Percentiles rank a stretch among this genome's conserved stretches.
These are phyloP conservation scores for Alternaria atra DNA, from an alignment of 2,329 filamentous ascomycete genomes.

Conservation along the genomic window DNA sequence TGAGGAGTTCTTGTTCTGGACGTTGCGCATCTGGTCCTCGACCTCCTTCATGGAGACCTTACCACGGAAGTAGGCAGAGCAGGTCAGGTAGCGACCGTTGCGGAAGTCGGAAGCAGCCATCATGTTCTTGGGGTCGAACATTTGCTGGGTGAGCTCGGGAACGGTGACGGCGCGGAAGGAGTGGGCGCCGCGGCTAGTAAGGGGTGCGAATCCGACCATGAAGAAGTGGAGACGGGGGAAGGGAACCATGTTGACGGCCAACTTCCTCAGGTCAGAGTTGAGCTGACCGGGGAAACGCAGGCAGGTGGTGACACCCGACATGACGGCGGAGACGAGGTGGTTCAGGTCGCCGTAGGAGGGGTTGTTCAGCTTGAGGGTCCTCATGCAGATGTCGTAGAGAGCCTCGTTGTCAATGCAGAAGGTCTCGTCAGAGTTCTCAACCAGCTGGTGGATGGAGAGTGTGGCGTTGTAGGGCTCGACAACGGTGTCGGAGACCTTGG, in stretches of 20 bases:
- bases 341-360: conserved; percentile 99
- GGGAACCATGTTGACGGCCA: conserved; percentile 99
- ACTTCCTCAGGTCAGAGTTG: conserved; percentile 99
- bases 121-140: conserved; percentile 99
- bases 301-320: conserved; percentile 99
- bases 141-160: conserved; percentile 98
- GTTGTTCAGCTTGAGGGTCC: conserved; percentile 97
- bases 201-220: conserved; percentile 99
- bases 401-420: conserved; percentile 99
- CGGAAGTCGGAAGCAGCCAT: conserved; percentile 99
- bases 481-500: conserved; percentile 99
- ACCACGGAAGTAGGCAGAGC: conserved; percentile 99
- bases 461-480: conserved; percentile 99
- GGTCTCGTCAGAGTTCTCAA: conserved; percentile 99
- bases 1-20: conserved; percentile 99
- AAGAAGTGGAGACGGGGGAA: conserved; percentile 99
- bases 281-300: conserved; percentile 99
- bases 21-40: conserved; percentile 99
- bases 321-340: conserved; percentile 99
- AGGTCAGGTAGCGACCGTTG: conserved; percentile 99
- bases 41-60: conserved; percentile 99
- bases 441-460: conserved; percentile 97
- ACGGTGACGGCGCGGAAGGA: conserved; percentile 98
- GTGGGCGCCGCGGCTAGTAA: conserved; percentile 90
- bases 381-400: conserved; percentile 99